phyloP scores from a whole-genome alignment of 208 protist genomes.

The Leptomonas seymouri region DNA sequence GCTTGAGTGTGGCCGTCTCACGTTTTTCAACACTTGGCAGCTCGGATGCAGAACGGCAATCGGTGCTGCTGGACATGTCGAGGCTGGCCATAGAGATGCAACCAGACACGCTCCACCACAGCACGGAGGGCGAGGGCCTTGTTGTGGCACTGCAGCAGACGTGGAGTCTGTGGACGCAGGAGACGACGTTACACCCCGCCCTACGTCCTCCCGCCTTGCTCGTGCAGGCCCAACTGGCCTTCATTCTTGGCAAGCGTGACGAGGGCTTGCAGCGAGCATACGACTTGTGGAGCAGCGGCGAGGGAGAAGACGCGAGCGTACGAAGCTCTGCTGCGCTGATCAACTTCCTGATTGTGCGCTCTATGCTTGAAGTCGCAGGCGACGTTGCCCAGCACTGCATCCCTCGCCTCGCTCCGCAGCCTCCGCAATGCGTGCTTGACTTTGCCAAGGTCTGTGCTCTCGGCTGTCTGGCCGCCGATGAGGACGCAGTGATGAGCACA shows the following conservation, averaged over 20 bases:
- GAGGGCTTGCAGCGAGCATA: constrained; percentile 4
- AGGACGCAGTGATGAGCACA: not conserved
- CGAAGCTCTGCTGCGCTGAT: constrained; percentile 17
- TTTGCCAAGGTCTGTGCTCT: constrained; percentile 39
- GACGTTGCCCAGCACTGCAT: constrained; percentile 13
- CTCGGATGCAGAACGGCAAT: constrained; percentile 19
- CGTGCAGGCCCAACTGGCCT: constrained; percentile 21
- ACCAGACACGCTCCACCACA: not conserved
- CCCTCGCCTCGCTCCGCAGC: not conserved
- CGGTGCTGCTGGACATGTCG: constrained; percentile 27
- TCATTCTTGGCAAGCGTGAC: constrained; percentile 10
- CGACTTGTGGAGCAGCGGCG: not conserved
- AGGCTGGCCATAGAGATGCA: not conserved
- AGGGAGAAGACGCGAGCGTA: not conserved
- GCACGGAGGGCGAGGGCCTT: not conserved
- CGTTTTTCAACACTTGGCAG: constrained; percentile 6
- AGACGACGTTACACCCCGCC: not conserved
- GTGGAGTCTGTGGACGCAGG: not conserved
- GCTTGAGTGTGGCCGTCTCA: constrained; percentile 12
- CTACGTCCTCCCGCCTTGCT: constrained; percentile 1
- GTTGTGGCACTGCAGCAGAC: constrained; percentile 1
- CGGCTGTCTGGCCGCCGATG: constrained; percentile 7
- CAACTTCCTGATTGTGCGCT: constrained; percentile 22
- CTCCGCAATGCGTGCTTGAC: constrained; percentile 15
- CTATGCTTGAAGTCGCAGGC: constrained; percentile 9